phyloP scores from a whole-genome alignment of 805 yeast species.

The Zygosaccharomyces gambellarensis region DNA sequence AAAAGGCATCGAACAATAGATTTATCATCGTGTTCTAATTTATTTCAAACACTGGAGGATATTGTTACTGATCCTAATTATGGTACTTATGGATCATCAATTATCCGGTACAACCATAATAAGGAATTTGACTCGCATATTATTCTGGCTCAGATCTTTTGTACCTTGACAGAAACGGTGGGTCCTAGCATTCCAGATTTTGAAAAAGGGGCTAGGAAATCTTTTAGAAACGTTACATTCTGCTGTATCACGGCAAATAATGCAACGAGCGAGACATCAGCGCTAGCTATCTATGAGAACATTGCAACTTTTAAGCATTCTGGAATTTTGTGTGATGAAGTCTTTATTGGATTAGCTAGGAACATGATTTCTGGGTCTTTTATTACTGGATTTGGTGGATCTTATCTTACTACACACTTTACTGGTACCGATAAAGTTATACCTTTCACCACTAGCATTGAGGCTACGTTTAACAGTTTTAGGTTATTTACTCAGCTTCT shows the following conservation, averaged over 20 bases:
- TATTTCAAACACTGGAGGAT: constrained; percentile 39
- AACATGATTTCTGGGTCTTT: constrained; percentile 15
- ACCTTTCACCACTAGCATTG: constrained; percentile 42
- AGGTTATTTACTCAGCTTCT: constrained; percentile 56
- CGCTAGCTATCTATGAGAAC: constrained; percentile 23
- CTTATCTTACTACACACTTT: constrained; percentile 15
- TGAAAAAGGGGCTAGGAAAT: constrained; percentile 26
- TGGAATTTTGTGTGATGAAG: constrained; percentile 29
- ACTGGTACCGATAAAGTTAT: constrained; percentile 41
- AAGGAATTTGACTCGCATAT: constrained; percentile 42
- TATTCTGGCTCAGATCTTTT: constrained; percentile 41
- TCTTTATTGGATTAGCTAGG: constrained; percentile 23
- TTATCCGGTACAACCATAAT: constrained; percentile 47
- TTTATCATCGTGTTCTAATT: constrained; percentile 39
- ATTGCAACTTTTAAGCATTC: constrained; percentile 28
- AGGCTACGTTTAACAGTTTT: constrained; percentile 43
- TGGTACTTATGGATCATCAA: constrained; percentile 42
- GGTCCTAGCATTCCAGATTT: constrained; percentile 53
- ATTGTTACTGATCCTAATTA: constrained; percentile 46
- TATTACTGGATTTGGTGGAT: constrained; percentile 19
- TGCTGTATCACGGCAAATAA: constrained; percentile 34
- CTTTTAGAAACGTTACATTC: constrained; percentile 37
- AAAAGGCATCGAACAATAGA: constrained; percentile 50
- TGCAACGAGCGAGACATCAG: constrained; percentile 28
- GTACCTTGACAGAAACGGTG: constrained; percentile 43